Evolutionary conservation across 495 filamentous ascomycete genomes (phyloP), one percentile per base, ranked within the genome.

Genomic region (Talaromyces trachyspermus): DNA sequence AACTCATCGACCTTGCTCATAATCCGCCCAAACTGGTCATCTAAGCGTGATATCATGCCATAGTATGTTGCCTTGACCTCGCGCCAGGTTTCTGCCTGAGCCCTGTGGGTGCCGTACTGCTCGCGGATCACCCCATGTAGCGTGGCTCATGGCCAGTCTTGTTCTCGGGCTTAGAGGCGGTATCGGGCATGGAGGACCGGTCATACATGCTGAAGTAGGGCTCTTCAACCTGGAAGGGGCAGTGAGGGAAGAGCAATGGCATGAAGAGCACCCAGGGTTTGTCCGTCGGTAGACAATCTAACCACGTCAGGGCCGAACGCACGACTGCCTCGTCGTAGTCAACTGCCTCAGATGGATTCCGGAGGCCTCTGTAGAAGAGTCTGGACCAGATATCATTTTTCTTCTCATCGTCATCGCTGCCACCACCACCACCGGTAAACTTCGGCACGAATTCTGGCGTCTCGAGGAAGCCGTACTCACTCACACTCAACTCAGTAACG

Each of bases 211-310:
- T 54, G 43, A 61, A 61, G 30, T 56, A 61, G 2, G 58, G 55
- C 49, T 58, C 55, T 23, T 61, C 58, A 4, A 61, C 55, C n/a
- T 58, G 56, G 37, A 61, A 61, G 9, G 58, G 58, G 14, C 55
- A 61, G 50, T 61, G 58, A 14, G 55, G 55, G 18, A 61, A 58
- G 8, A 61, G 40, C 11, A 61, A 48, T n/a, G 55, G 55, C 49
- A 61, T 48, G 45, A 54, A 61, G 5, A 58, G 30, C 0, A 61
- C 58, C 58, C 58, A 58, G 4, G 55, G 58, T 48, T 53, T 50
- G 29, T 55, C 55, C 6, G 46, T 37, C 5, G 58, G 58, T 1
- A 55, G 58, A 30, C 50, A 52, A 12, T 61, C 52, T 3, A 61
- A 45, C 58, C 58, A 61, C 33, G 46, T 50, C 35, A 58, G 27